phyloP scores from a whole-genome alignment of 2,329 filamentous ascomycete genomes.

The Penicillium sp. region DNA sequence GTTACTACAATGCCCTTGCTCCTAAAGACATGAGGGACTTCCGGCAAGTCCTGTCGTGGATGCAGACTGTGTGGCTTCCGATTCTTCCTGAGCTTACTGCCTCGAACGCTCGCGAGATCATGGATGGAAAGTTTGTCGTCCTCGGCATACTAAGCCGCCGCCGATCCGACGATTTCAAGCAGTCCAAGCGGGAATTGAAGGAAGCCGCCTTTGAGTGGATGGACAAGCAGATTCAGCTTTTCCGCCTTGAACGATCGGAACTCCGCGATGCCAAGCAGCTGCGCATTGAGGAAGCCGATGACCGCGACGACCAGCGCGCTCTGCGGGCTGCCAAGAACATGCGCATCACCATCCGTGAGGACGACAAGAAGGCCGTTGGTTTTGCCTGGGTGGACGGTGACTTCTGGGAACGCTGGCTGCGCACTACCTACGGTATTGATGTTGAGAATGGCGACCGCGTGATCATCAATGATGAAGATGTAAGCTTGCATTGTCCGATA shows the following conservation, averaged over 20 bases:
- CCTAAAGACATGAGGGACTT: conserved; percentile 91
- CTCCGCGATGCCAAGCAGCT: conserved; percentile 91
- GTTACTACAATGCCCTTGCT: conserved; percentile 81
- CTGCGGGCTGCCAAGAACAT: conserved; percentile 84
- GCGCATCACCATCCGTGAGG: conserved; percentile 82
- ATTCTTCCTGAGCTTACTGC: conserved; percentile 92
- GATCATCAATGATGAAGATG: conserved; percentile 95
- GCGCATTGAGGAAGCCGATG: conserved; percentile 92
- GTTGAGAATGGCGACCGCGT: conserved; percentile 81
- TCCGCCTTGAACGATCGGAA: conserved; percentile 89
- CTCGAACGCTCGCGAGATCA: conserved; percentile 86
- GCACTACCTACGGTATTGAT: conserved; percentile 90
- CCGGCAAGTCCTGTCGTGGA: conserved; percentile 77
- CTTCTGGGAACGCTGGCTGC: conserved; percentile 97
- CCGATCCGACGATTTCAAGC: conserved; percentile 70
- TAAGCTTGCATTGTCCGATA: conserved; percentile 50
- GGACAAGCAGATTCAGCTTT: conserved; percentile 87
- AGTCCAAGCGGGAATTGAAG: conserved; percentile 84
- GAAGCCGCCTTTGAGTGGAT: conserved; percentile 96
- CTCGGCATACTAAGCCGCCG: conserved; percentile 80
- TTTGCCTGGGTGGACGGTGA: conserved; percentile 97
- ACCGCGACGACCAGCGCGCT: conserved; percentile 83
- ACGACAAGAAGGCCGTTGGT: conserved; percentile 79
- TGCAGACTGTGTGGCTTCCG: conserved; percentile 93
- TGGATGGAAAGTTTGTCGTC: conserved; percentile 92